These are phyloP conservation scores for Morella rubra DNA, from an alignment of 306 rosid genomes.

Conservation along the genomic window DNA sequence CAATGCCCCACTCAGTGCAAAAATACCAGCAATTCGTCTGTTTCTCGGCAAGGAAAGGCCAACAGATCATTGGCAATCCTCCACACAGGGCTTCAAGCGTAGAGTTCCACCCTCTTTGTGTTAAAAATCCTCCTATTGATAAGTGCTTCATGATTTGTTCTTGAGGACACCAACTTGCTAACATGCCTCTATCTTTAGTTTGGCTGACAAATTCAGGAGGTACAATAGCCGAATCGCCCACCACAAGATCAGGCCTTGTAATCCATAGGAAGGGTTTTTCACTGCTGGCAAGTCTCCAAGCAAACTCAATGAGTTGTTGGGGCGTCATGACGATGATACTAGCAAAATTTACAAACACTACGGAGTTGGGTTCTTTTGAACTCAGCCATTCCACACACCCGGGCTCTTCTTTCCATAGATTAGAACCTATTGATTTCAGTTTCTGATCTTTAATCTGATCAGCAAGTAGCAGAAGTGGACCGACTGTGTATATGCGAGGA, in stretches of 20 bases:
- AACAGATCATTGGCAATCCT: constrained; percentile 40
- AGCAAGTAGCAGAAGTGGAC: constrained; percentile 43
- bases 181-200: constrained; percentile 36
- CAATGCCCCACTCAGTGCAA: constrained; percentile 46
- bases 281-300: constrained; percentile 47
- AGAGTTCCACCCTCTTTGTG: constrained; percentile 52
- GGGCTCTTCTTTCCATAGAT: too few relatives aligned
- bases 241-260: constrained; percentile 48
- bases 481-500: constrained; percentile 40
- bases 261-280: constrained; percentile 45
- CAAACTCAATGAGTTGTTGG: constrained; percentile 45
- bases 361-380: too few relatives aligned
- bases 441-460: too few relatives aligned
- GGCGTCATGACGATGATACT: too few relatives aligned
- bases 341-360: too few relatives aligned
- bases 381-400: too few relatives aligned
- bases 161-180: constrained; percentile 52
- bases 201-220: constrained; percentile 27
- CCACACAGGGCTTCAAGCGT: constrained; percentile 42
- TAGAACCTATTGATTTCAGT: too few relatives aligned
- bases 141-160: constrained; percentile 49
- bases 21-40: constrained; percentile 23
- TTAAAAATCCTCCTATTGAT: constrained; percentile 44
- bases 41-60: constrained; percentile 51
- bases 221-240: constrained; percentile 24